These are phyloP conservation scores for Saturnispora gosingensis DNA, from an alignment of 805 yeast species.

Conservation along the genomic window DNA sequence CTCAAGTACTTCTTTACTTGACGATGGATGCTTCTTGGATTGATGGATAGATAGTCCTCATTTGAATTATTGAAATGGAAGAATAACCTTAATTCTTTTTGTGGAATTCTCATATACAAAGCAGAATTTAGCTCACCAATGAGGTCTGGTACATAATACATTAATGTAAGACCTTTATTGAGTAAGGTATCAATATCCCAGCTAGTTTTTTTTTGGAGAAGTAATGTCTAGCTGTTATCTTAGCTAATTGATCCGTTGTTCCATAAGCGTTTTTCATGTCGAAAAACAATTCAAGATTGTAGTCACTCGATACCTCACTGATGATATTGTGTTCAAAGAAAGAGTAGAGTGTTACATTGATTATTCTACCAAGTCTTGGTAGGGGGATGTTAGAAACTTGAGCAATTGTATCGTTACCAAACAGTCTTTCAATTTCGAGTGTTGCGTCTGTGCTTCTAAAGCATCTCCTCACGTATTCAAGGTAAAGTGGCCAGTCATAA, in stretches of 20 bases:
- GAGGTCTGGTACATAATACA: too few relatives aligned
- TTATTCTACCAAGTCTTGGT: neutral
- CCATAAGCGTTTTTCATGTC: too few relatives aligned
- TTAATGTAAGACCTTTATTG: too few relatives aligned
- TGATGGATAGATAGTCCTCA: neutral
- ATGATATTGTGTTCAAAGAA: neutral
- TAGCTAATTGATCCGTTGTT: too few relatives aligned
- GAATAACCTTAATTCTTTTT: too few relatives aligned
- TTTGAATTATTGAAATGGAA: neutral
- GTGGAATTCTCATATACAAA: too few relatives aligned
- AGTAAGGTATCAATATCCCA: too few relatives aligned
- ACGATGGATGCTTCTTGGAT: neutral
- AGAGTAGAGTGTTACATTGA: neutral
- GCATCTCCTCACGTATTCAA: neutral
- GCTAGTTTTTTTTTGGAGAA: too few relatives aligned
- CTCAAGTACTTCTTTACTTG: neutral
- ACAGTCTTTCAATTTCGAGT: slow-evolving; percentile 4
- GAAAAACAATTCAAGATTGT: too few relatives aligned
- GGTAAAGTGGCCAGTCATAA: neutral
- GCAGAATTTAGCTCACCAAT: too few relatives aligned
- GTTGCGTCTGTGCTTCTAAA: neutral
- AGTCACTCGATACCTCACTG: too few relatives aligned
- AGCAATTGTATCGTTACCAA: neutral
- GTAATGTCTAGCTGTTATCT: too few relatives aligned
- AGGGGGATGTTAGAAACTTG: neutral